Conservation (phyloP, 495 filamentous ascomycete species). For the Glonium stellatum region DNA sequence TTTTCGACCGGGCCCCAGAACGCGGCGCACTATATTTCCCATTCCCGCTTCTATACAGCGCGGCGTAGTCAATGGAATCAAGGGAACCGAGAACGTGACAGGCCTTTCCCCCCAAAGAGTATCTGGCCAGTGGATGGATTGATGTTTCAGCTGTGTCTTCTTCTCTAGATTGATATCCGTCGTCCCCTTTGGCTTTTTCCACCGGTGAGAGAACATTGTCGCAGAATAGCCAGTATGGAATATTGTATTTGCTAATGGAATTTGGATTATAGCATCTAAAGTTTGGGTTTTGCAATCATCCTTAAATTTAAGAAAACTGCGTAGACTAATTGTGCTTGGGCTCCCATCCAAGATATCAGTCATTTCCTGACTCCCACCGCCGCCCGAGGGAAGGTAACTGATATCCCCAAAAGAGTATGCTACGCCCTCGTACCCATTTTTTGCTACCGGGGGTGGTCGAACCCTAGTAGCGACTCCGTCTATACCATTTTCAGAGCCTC, state of each 20-base stretch:
- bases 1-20: constrained; percentile 44
- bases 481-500: too few relatives aligned
- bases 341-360: background rate
- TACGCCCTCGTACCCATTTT: constrained; percentile 22
- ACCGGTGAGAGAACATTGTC: constrained; percentile 53
- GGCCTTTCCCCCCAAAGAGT: constrained; percentile 7
- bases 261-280: background rate
- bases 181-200: constrained; percentile 34
- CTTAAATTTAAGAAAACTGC: background rate
- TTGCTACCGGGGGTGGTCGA: constrained; percentile 4
- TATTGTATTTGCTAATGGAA: constrained; percentile 67
- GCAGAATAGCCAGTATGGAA: constrained; percentile 63
- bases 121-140: background rate
- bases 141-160: constrained; percentile 12
- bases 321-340: background rate
- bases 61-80: constrained; percentile 57
- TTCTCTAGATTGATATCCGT: background rate
- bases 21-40: constrained; percentile 73
- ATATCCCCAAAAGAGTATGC: constrained; percentile 9
- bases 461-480: background rate
- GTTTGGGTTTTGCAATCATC: background rate
- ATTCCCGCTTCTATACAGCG: constrained; percentile 59
- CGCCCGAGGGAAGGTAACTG: background rate
- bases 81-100: constrained; percentile 28
- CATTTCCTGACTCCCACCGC: background rate